Evolutionary conservation across 2,329 filamentous ascomycete species (phyloP).

Genomic region (Fusarium sp.): DNA sequence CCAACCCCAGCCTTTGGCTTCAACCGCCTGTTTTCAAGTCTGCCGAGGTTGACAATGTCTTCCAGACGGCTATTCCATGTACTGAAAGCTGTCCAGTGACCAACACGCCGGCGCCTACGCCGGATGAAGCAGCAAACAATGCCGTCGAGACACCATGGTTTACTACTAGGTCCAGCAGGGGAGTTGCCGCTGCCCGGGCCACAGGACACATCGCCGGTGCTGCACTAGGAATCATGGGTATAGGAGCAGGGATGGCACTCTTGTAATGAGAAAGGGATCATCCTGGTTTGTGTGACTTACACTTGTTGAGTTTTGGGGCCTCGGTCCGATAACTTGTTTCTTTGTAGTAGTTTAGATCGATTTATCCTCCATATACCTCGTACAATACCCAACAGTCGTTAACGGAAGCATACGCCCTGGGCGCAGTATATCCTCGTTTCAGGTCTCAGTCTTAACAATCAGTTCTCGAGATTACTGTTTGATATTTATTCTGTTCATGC

Average conservation of each 20-base stretch:
- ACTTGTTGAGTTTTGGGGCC: slow-evolving; percentile 18
- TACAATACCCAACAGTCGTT: slow-evolving; percentile 25
- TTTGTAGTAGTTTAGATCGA: slow-evolving; percentile 8
- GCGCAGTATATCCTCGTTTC: neutral
- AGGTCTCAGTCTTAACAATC: neutral
- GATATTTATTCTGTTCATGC: neutral
- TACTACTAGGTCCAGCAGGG: slow-evolving; percentile 44
- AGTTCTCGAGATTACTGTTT: too few species aligned
- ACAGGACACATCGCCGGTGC: slow-evolving; percentile 48
- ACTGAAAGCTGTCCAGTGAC: slow-evolving; percentile 51
- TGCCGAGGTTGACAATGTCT: slow-evolving; percentile 60
- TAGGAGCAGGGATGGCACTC: slow-evolving; percentile 49
- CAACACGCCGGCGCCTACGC: slow-evolving; percentile 22
- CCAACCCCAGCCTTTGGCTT: slow-evolving; percentile 55
- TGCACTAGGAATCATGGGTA: slow-evolving; percentile 50
- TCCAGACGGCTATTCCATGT: slow-evolving; percentile 59
- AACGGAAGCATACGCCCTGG: neutral
- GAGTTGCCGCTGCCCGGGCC: slow-evolving; percentile 36
- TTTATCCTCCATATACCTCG: neutral
- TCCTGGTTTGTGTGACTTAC: neutral
- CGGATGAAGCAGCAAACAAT: slow-evolving; percentile 27
- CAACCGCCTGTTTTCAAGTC: slow-evolving; percentile 66
- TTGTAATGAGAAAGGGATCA: slow-evolving; percentile 23
- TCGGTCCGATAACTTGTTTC: slow-evolving; percentile 1
- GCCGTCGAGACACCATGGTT: slow-evolving; percentile 42